A percentile compares a stretch with the other conserved stretches of the same genome.
phyloP scores from a whole-genome alignment of 495 filamentous ascomycete species.

The Penicillium cataractarum region DNA sequence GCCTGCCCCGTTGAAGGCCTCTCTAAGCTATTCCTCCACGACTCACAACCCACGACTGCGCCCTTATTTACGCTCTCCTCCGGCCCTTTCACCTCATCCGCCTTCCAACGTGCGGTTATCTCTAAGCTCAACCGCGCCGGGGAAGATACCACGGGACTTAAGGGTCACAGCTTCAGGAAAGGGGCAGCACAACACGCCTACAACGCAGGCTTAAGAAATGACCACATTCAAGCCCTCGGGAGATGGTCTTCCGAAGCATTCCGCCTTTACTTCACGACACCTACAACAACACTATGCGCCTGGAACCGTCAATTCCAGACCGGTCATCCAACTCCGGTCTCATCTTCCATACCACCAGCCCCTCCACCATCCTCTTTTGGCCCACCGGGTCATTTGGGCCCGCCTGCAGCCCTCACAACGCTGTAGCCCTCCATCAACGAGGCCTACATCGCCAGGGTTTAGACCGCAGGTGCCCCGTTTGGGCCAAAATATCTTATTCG shows the following conservation, averaged over 20 bases:
- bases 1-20: no score
- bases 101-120: no score
- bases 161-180: no score
- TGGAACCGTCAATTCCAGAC: conserved; percentile 3
- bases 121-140: no score
- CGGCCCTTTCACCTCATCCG: no score
- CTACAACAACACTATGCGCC: background rate
- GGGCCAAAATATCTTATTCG: conserved; percentile 12
- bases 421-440: conserved; percentile 14
- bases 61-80: no score
- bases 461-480: conserved; percentile 14
- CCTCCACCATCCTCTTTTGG: conserved; percentile 1
- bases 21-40: no score
- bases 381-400: conserved; percentile 1
- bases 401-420: no score
- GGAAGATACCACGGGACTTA: no score
- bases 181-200: background rate
- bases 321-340: conserved; percentile 1
- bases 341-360: background rate
- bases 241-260: background rate
- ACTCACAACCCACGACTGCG: no score
- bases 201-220: background rate
- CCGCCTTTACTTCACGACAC: conserved; percentile 1
- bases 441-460: conserved; percentile 10
- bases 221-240: background rate